A percentile compares a stretch with the other conserved stretches of the same genome.
phyloP scores from a whole-genome alignment of 257 asterid genomes.

The Solanum tarapatanum region DNA sequence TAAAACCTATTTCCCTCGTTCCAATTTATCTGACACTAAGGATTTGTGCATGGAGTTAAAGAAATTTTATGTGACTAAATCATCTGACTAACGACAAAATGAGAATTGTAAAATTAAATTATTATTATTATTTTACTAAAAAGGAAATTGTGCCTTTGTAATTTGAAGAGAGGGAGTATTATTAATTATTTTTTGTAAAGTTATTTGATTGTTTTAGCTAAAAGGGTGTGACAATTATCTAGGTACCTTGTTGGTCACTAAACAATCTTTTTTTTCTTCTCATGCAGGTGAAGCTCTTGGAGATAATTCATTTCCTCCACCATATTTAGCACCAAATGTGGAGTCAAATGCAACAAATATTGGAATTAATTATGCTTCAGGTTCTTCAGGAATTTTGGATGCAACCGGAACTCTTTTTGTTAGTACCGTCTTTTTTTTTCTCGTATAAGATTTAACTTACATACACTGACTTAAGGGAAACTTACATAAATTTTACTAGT shows the following conservation, averaged over 20 bases:
- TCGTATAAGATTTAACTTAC: background rate
- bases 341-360: conserved; percentile 14
- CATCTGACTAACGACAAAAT: background rate
- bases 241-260: background rate
- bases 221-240: background rate
- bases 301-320: conserved; percentile 36
- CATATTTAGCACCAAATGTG: conserved; percentile 31
- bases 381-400: conserved; percentile 56
- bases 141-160: background rate
- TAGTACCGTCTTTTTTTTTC: background rate
- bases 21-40: background rate
- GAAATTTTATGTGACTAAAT: too few relatives aligned
- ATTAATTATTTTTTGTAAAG: background rate
- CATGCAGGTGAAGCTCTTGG: conserved; percentile 33
- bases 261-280: background rate
- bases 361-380: conserved; percentile 54
- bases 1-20: background rate
- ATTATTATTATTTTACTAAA: background rate
- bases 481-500: background rate
- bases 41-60: too few relatives aligned
- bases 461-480: background rate
- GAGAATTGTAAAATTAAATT: background rate
- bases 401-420: conserved; percentile 44
- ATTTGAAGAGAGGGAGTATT: background rate
- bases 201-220: background rate